Conservation (phyloP, 495 filamentous ascomycete species). For the Penicillium bialowiezense region DNA sequence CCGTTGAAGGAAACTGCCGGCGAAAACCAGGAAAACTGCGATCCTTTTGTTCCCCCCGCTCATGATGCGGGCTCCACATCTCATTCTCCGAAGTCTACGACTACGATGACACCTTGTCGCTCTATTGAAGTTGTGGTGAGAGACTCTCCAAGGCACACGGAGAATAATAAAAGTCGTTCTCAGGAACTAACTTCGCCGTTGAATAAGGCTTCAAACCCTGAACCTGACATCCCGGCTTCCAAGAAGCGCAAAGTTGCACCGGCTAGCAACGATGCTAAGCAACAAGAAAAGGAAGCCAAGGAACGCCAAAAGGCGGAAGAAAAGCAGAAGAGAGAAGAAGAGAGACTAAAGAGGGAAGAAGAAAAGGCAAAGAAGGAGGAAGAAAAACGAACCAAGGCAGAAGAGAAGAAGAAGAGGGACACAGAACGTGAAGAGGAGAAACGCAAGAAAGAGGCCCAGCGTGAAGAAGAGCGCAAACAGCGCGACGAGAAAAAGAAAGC, state of each 20-base stretch:
- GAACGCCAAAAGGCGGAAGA: slow-evolving; percentile 42
- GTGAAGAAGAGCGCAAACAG: too few relatives aligned
- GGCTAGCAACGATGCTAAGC: slow-evolving; percentile 52
- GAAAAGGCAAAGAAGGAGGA: slow-evolving; percentile 46
- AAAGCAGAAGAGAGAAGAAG: slow-evolving; percentile 43
- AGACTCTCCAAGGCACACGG: neutral
- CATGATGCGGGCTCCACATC: neutral
- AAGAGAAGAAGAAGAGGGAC: slow-evolving; percentile 30
- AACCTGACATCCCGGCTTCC: slow-evolving; percentile 11
- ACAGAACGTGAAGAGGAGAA: slow-evolving; percentile 11
- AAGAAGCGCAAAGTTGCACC: slow-evolving; percentile 56
- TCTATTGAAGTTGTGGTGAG: slow-evolving; percentile 10
- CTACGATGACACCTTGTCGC: neutral
- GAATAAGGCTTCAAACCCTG: slow-evolving; percentile 3
- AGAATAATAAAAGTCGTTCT: neutral
- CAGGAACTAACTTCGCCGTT: neutral
- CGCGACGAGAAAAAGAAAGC: slow-evolving; percentile 54
- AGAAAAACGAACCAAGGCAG: slow-evolving; percentile 39
- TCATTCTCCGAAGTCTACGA: neutral
- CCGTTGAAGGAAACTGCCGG: slow-evolving; percentile 3
- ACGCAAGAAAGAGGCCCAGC: slow-evolving; percentile 26
- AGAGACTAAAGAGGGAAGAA: slow-evolving; percentile 38
- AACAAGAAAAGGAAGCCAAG: slow-evolving; percentile 53
- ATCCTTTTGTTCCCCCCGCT: slow-evolving; percentile 2
- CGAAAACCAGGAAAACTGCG: slow-evolving; percentile 31